phyloP scores from a whole-genome alignment of 73 alveolate species.

The Blepharisma stoltei region DNA sequence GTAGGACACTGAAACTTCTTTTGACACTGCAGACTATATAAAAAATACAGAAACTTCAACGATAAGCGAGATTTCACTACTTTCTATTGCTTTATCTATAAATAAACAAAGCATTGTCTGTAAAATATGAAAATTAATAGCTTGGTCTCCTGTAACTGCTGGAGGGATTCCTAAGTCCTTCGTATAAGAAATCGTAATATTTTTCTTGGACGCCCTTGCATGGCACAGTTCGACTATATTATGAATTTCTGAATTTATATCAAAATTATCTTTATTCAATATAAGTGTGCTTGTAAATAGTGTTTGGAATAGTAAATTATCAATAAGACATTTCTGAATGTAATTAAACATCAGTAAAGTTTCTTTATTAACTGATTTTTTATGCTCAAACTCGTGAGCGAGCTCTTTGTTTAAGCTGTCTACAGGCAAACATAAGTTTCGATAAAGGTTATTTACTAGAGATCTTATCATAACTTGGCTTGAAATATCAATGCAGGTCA shows the following conservation, averaged over 20 bases:
- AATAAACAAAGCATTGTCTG: not conserved
- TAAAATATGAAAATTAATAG: not conserved
- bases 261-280: not conserved
- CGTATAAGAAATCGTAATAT: not conserved
- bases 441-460: not conserved
- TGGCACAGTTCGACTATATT: not conserved
- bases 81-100: not conserved
- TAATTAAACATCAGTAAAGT: not conserved
- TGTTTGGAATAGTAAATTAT: not conserved
- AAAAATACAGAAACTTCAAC: slow-evolving; percentile 16
- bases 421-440: not conserved
- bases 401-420: not conserved
- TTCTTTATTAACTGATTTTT: slow-evolving; percentile 3
- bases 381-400: not conserved
- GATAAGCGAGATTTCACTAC: not conserved
- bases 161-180: not conserved
- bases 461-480: not conserved
- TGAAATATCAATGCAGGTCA: not conserved
- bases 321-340: not conserved
- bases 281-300: not conserved
- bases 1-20: slow-evolving; percentile 1
- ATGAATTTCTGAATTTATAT: slow-evolving; percentile 2
- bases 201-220: not conserved
- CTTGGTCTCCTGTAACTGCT: not conserved
- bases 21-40: not conserved